Evolutionary conservation across 306 rosid genomes (phyloP), one percentile per base, ranked within the genome.

Genomic region (Echinosophora koreensis): DNA sequence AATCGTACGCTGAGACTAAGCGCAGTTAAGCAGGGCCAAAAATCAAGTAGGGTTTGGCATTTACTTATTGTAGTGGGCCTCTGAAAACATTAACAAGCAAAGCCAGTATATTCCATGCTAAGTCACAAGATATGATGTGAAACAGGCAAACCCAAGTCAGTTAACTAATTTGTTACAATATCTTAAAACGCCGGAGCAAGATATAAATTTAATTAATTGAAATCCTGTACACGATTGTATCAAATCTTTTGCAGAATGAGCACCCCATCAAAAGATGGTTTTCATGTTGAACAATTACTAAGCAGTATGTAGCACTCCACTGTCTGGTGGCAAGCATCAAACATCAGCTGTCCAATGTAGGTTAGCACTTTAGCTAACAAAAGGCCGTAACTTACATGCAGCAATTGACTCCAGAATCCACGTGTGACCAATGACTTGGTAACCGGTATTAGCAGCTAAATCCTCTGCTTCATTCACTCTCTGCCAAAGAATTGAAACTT

Each of bases 321-420:
- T 5, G 32, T 38, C 50, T 5, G 17, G 6, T 16, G 14, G 61
- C 27, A 32, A 27, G 41, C 27, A 12, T 13, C 15, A 28, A 18
- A 30, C 14, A 28, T 52, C 52, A 6, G 34, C 78, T 65, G 28
- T 27, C 66, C 11, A 47, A 35, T 59, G 37, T 52, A 65, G 42
- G n/a, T n/a, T n/a, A n/a, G n/a, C n/a, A n/a, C n/a, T 78, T 76
- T 89, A 89, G 83, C 84, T 78, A 75, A 88, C 66, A 71, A 88
- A 73, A 77, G 87, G 82, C 86, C 88, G 91, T 89, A 96, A 81
- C 69, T 87, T 81, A 59, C 84, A 80, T 18, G 87, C 87, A 37
- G 99, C 92, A 86, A 91, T 87, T 30, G 99, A 96, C 76, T 96
- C 97, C 83, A 96, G 76, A 73, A 92, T 84, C 98, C 97, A 89